Evolutionary conservation across 2,329 filamentous ascomycete genomes (phyloP).

Genomic region (Alternaria arborescens): DNA sequence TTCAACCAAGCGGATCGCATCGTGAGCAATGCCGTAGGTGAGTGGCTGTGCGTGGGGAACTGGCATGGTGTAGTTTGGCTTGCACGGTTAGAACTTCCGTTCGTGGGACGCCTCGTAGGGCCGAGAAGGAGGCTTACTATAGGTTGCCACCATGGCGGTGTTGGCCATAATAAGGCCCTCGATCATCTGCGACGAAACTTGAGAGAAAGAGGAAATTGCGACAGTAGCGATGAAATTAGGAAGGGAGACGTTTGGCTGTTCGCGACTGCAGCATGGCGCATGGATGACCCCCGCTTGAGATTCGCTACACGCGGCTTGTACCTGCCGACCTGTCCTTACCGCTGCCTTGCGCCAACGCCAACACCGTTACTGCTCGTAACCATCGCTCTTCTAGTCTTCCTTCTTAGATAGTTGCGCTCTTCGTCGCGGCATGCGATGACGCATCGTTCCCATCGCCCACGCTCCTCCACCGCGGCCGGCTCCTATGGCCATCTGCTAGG

Average conservation of each 20-base stretch:
- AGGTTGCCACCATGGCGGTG: slow-evolving; percentile 17
- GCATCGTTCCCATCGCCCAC: background rate
- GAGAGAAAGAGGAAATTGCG: slow-evolving; percentile 3
- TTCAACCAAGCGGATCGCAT: slow-evolving; percentile 6
- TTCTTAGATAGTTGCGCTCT: background rate
- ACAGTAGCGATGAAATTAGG: background rate
- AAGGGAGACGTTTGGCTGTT: slow-evolving; percentile 6
- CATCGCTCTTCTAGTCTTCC: slow-evolving; percentile 2
- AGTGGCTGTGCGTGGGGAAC: slow-evolving; percentile 17
- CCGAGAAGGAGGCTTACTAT: slow-evolving; percentile 16
- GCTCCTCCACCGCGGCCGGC: background rate
- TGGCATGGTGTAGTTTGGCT: slow-evolving; percentile 4
- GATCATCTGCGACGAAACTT: slow-evolving; percentile 1
- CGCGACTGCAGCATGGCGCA: slow-evolving; percentile 7
- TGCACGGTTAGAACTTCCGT: background rate
- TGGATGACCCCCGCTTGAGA: background rate
- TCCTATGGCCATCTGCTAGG: background rate
- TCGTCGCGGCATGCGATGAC: background rate
- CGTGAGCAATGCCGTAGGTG: slow-evolving; percentile 9
- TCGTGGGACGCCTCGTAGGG: slow-evolving; percentile 17
- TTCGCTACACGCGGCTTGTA: slow-evolving; percentile 14
- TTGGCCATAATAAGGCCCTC: slow-evolving; percentile 8
- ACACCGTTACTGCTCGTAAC: background rate
- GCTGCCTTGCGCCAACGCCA: background rate
- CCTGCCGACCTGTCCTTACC: background rate